Evolutionary conservation across 2,329 filamentous ascomycete species (phyloP).

Genomic region (Colletotrichum godetiae): DNA sequence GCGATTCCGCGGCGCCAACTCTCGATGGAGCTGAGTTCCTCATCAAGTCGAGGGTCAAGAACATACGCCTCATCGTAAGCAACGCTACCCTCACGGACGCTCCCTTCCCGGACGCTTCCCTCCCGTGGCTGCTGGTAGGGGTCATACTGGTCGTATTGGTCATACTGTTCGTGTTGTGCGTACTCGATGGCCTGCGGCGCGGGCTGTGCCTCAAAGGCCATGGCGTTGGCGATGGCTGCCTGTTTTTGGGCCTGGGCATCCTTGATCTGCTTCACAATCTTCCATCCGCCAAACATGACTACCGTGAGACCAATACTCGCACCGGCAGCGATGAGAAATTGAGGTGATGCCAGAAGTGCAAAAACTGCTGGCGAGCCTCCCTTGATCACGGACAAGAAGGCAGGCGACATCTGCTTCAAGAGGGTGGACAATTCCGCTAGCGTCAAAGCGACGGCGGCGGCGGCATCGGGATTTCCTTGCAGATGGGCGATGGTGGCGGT

Average conservation of each 20-base stretch:
- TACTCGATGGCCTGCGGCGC: conserved; percentile 30
- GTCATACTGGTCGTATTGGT: conserved; percentile 28
- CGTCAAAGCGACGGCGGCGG: conserved; percentile 92
- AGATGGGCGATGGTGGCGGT: conserved; percentile 83
- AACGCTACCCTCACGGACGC: conserved; percentile 23
- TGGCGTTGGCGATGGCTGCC: conserved; percentile 37
- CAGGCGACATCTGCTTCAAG: conserved; percentile 84
- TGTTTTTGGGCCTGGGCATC: conserved; percentile 50
- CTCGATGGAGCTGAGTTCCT: conserved; percentile 69
- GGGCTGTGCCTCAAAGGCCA: conserved; percentile 43
- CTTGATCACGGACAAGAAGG: conserved; percentile 81
- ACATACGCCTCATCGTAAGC: conserved; percentile 67
- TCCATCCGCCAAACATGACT: conserved; percentile 95
- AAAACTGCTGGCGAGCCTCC: conserved; percentile 86
- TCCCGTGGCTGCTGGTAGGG: conserved; percentile 22
- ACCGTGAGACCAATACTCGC: conserved; percentile 93
- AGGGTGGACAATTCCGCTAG: conserved; percentile 90
- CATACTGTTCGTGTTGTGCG: conserved; percentile 19
- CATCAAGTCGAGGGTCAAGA: conserved; percentile 51
- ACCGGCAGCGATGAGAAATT: conserved; percentile 93
- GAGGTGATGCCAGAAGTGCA: conserved; percentile 85
- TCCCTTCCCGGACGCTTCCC: conserved; percentile 1
- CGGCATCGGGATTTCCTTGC: conserved; percentile 79
- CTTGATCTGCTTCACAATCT: conserved; percentile 90
- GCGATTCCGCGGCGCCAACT: conserved; percentile 68